A percentile compares a stretch with the other conserved stretches of the same genome.
phyloP scores from a whole-genome alignment of 352 stramenopile genomes.

The Phytophthora pini region DNA sequence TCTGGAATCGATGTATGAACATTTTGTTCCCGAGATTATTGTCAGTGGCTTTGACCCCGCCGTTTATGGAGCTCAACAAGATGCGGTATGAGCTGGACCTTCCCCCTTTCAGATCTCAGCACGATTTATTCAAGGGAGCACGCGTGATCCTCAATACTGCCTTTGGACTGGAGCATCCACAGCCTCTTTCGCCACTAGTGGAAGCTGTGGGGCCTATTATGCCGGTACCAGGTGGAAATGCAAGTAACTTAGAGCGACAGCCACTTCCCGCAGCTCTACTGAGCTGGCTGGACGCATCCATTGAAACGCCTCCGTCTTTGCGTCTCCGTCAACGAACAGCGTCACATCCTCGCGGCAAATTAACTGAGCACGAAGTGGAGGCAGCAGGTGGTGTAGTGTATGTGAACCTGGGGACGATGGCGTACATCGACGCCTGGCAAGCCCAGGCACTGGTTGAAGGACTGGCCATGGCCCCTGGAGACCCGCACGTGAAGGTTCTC shows the following conservation, averaged over 20 bases:
- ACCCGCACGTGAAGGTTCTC: conserved; percentile 66
- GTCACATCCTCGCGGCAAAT: conserved; percentile 21
- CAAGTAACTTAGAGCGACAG: conserved; percentile 38
- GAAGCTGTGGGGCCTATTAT: conserved; percentile 81
- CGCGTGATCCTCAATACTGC: conserved; percentile 91
- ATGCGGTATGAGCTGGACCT: conserved; percentile 80
- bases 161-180: conserved; percentile 84
- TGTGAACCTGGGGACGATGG: conserved; percentile 79
- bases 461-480: conserved; percentile 47
- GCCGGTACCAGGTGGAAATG: conserved; percentile 46
- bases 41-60: conserved; percentile 86
- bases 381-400: conserved; percentile 58
- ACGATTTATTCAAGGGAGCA: conserved; percentile 88
- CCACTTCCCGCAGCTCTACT: conserved; percentile 37
- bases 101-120: conserved; percentile 78
- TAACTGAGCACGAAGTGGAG: conserved; percentile 21
- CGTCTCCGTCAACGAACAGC: conserved; percentile 36
- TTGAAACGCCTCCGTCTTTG: conserved; percentile 23
- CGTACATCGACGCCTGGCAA: conserved; percentile 85
- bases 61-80: conserved; percentile 91
- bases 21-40: conserved; percentile 88
- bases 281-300: conserved; percentile 49
- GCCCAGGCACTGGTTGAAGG: conserved; percentile 76
- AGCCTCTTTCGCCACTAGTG: conserved; percentile 79
- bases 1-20: conserved; percentile 92